phyloP scores from a whole-genome alignment of 2,329 filamentous ascomycete species.

The Penicillium sp. region DNA sequence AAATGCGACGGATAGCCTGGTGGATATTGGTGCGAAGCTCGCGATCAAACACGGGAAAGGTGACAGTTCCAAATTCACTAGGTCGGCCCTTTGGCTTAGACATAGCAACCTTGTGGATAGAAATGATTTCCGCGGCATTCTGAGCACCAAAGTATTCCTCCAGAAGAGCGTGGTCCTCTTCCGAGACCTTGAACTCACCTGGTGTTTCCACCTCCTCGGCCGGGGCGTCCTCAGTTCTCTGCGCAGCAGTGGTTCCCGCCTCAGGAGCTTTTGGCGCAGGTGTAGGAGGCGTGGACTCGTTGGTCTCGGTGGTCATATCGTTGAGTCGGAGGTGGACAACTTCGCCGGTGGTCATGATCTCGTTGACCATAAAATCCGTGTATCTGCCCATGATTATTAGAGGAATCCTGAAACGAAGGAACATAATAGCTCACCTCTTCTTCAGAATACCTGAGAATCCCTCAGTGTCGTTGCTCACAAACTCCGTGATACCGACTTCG shows the following conservation, averaged over 20 bases:
- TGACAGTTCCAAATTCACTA: slow-evolving; percentile 48
- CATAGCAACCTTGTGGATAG: slow-evolving; percentile 49
- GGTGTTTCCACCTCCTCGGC: slow-evolving; percentile 13
- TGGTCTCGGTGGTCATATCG: slow-evolving; percentile 20
- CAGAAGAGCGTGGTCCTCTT: slow-evolving; percentile 41
- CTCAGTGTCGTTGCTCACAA: slow-evolving; percentile 48
- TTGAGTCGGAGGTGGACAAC: slow-evolving; percentile 62
- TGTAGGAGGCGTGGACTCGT: slow-evolving; percentile 6
- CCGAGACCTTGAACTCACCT: slow-evolving; percentile 29
- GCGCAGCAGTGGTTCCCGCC: slow-evolving; percentile 12
- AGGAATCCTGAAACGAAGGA: not conserved
- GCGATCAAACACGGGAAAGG: slow-evolving; percentile 51
- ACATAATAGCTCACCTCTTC: slow-evolving; percentile 46
- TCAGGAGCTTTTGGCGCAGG: slow-evolving; percentile 3
- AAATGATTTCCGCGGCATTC: slow-evolving; percentile 44
- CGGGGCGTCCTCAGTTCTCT: slow-evolving; percentile 8
- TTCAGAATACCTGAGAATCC: slow-evolving; percentile 60
- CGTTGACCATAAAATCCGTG: slow-evolving; percentile 87
- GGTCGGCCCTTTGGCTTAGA: slow-evolving; percentile 49
- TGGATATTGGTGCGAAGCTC: slow-evolving; percentile 56
- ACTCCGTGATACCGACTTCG: slow-evolving; percentile 56
- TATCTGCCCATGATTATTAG: slow-evolving; percentile 47
- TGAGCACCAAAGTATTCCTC: slow-evolving; percentile 45
- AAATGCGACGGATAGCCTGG: slow-evolving; percentile 64
- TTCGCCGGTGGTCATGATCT: slow-evolving; percentile 66